Percentiles rank a stretch among this genome's conserved stretches.
These are phyloP conservation scores for Herpetomonas tarakana DNA, from an alignment of 208 protist species.

Conservation along the genomic window DNA sequence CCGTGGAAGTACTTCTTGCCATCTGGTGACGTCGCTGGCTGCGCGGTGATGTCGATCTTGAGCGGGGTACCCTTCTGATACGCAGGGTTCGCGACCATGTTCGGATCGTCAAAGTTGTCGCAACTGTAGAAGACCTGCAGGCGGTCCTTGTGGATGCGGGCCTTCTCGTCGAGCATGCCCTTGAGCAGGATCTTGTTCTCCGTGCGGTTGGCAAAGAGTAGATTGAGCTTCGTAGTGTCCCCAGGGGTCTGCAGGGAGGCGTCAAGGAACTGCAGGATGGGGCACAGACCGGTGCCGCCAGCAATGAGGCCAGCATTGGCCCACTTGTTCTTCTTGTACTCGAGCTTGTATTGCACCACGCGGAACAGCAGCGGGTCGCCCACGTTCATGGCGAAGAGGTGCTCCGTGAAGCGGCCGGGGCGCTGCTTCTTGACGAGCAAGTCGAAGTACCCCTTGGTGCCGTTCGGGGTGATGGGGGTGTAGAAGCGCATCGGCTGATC, in stretches of 20 bases:
- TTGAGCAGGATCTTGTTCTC: slow-evolving; percentile 93
- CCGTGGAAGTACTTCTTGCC: slow-evolving; percentile 72
- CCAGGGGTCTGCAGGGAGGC: slow-evolving; percentile 74
- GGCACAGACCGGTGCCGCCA: slow-evolving; percentile 91
- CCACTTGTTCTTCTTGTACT: slow-evolving; percentile 79
- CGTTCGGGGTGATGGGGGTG: slow-evolving; percentile 87
- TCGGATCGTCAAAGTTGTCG: slow-evolving; percentile 64
- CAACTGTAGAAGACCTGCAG: slow-evolving; percentile 89
- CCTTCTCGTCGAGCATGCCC: slow-evolving; percentile 79
- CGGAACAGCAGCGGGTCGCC: slow-evolving; percentile 82
- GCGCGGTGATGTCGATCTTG: slow-evolving; percentile 29
- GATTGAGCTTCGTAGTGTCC: slow-evolving; percentile 79
- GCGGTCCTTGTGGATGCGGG: slow-evolving; percentile 50
- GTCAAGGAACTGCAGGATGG: slow-evolving; percentile 90
- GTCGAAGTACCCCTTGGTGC: slow-evolving; percentile 88
- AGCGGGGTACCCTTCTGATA: slow-evolving; percentile 31
- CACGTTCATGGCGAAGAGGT: slow-evolving; percentile 81
- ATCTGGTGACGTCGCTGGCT: slow-evolving; percentile 33
- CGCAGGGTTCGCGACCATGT: slow-evolving; percentile 36
- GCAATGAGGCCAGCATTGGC: slow-evolving; percentile 85
- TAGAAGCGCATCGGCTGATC: slow-evolving; percentile 89
- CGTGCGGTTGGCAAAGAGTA: slow-evolving; percentile 90
- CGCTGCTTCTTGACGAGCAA: slow-evolving; percentile 85
- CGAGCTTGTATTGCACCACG: slow-evolving; percentile 75
- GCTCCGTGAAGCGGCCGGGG: slow-evolving; percentile 78